phyloP scores from a whole-genome alignment of 371 early-diverging fungal species.

The Actinomucor elegans region DNA sequence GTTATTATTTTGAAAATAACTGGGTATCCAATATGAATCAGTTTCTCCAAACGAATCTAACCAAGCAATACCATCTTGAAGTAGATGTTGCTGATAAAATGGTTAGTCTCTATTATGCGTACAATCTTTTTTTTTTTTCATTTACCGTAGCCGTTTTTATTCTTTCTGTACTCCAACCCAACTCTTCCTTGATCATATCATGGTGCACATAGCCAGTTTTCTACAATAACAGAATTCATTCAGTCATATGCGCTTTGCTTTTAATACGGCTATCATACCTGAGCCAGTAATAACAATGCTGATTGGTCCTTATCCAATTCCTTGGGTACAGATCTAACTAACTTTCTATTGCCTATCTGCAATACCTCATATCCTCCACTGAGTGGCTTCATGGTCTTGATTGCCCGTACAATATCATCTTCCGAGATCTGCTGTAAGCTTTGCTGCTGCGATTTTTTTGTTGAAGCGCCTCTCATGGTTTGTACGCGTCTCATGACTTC shows the following conservation, averaged over 20 bases:
- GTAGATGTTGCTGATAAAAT: slow-evolving; percentile 58
- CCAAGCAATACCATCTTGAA: slow-evolving; percentile 86
- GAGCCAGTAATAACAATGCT: slow-evolving; percentile 67
- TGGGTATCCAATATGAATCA: slow-evolving; percentile 79
- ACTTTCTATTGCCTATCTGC: slow-evolving; percentile 69
- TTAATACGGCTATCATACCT: slow-evolving; percentile 34
- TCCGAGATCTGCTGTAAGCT: slow-evolving; percentile 21
- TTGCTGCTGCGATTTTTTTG: slow-evolving; percentile 26
- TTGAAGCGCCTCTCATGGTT: slow-evolving; percentile 52
- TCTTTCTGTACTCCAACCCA: slow-evolving; percentile 67
- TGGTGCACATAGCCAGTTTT: slow-evolving; percentile 67
- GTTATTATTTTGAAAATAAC: slow-evolving; percentile 50
- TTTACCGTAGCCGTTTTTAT: slow-evolving; percentile 40
- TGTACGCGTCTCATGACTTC: slow-evolving; percentile 75
- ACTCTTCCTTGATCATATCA: slow-evolving; percentile 45
- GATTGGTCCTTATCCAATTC: slow-evolving; percentile 87
- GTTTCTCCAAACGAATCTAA: slow-evolving; percentile 66
- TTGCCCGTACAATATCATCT: slow-evolving; percentile 86
- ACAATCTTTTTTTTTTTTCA: neutral
- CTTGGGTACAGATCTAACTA: slow-evolving; percentile 89
- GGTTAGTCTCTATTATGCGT: neutral
- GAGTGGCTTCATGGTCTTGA: slow-evolving; percentile 81
- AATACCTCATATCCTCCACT: slow-evolving; percentile 86
- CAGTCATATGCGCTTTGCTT: neutral
- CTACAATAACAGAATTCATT: slow-evolving; percentile 25